Base-by-base conservation (phyloP, 73 alveolate genomes). In the Uronychia binucleata region DNA sequence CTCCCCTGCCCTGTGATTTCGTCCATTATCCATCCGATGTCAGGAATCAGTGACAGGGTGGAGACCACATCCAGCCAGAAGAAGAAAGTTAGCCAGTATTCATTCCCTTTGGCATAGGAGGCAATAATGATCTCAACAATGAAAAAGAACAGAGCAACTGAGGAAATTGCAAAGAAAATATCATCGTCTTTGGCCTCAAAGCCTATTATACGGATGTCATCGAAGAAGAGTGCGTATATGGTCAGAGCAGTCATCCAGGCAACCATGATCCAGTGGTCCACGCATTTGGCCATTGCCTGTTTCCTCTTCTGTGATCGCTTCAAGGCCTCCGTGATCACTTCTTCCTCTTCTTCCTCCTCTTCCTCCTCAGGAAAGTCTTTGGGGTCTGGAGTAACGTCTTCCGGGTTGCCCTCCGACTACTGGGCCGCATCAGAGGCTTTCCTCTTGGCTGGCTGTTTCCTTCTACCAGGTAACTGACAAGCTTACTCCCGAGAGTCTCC, bases 31-130 rank as follows among this genome's bases (percentile, higher is more conserved):
- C 95, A 94, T 74, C 94, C 96, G 32, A 94, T 92, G 84, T 94
- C 98, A 86, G 67, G 67, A 19, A 93, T 58, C 30, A 89, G 87
- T 0, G 97, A 85, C 1, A 92, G 75, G 30, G 94, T 87, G 29
- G 98, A 89, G 32, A 94, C 86, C 0, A 94, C 35, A 81, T 94
- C 98, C 79, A 94, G 88, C 98, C 98, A 94, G 85, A 93, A 93
- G 85, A 84, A 93, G 85, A 93, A 93, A n/a, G 86, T 67, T 28
- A 75, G 58, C 77, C 89, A 94, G 82, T 92, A 94, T 5, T 46
- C 67, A 32, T 86, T 86, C 59, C 81, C 87, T 77, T 75, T 67
- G 1, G 84, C 77, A 8, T 59, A n/a, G 25, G 96, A 89, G 11
- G 83, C 80, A 25, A 86, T 28, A 35, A 90, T 34, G 35, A 94